phyloP scores from a whole-genome alignment of 768 basidiomycete genomes.

The Lentinula detonsa region DNA sequence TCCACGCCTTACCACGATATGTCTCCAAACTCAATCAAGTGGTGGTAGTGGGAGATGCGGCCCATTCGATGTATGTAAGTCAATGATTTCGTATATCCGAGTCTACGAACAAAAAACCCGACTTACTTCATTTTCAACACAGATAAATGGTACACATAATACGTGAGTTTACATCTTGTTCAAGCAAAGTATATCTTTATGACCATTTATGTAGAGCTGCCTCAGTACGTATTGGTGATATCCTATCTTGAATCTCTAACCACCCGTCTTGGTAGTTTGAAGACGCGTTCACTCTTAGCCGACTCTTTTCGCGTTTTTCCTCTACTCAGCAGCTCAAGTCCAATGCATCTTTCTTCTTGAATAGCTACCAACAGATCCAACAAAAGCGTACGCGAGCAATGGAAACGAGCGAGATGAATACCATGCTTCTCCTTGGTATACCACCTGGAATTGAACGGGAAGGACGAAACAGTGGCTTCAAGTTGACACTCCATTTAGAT shows the following conservation, averaged over 20 bases:
- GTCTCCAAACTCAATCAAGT: background rate
- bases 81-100: background rate
- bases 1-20: background rate
- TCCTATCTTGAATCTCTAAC: background rate
- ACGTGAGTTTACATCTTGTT: constrained; percentile 4
- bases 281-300: constrained; percentile 30
- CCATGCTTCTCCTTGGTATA: constrained; percentile 42
- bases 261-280: constrained; percentile 18
- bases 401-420: constrained; percentile 37
- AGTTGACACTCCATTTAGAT: constrained; percentile 8
- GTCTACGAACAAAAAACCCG: too few species aligned
- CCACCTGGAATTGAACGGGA: constrained; percentile 43
- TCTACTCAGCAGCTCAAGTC: constrained; percentile 11
- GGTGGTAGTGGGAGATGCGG: constrained; percentile 12
- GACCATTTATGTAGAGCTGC: background rate
- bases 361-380: constrained; percentile 41
- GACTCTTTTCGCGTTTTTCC: constrained; percentile 39
- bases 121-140: background rate
- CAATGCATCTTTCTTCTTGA: constrained; percentile 35
- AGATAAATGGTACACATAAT: constrained; percentile 13
- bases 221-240: background rate
- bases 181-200: background rate
- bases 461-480: constrained; percentile 26
- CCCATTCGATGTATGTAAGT: constrained; percentile 9
- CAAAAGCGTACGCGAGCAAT: constrained; percentile 35